Base-by-base conservation (phyloP, 495 filamentous ascomycete species). In the Chaetomium cochliodes region DNA sequence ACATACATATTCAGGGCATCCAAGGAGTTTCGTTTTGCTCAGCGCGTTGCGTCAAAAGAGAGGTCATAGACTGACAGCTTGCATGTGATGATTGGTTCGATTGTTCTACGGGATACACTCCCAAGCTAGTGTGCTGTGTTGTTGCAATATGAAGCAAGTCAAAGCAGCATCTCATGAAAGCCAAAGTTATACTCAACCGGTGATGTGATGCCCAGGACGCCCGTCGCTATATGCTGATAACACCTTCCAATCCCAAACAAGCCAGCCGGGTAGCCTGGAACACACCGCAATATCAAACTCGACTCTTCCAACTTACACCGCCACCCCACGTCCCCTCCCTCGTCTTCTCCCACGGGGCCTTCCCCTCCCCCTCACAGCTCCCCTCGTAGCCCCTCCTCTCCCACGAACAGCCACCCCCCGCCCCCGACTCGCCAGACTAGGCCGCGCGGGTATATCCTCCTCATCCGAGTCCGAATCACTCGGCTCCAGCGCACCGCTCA, bases 361-460 rank as follows among this genome's bases (percentile, higher is more conserved):
- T 25, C 57, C 62, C 6, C 68, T 30, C 8, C 61, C 61, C 26
- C 60, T 62, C 5, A 37, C 53, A 2, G 57, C 23, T 18, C 65
- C 67, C 47, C 61, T 58, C 2, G 44, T 6, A 30, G 6, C 47
- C 51, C 12, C 58, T 42, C 33, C 42, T 25, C 30, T 66, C 42
- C 52, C 26, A 8, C 51, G 23, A 28, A 44, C 23, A 53, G 26
- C 41, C 18, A 18, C 13, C 0, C 37, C 50, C 42, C 55, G 9
- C 60, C 57, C 22, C 58, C 42, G 5, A 57, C 46, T 23, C 16
- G 61, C 57, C 26, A 60, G 12, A 3, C 60, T 44, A 6, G 46
- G 50, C 66, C 60, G 64, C n/a, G 68, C 73, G 20, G 72, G 72
- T 13, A 74, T 76, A 58, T 77, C 73, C 16, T 74, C 64, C n/a